A percentile compares a stretch with the other conserved stretches of the same genome.
Conservation (phyloP, 306 rosid species). For the Oxytropis ochrocephala region DNA sequence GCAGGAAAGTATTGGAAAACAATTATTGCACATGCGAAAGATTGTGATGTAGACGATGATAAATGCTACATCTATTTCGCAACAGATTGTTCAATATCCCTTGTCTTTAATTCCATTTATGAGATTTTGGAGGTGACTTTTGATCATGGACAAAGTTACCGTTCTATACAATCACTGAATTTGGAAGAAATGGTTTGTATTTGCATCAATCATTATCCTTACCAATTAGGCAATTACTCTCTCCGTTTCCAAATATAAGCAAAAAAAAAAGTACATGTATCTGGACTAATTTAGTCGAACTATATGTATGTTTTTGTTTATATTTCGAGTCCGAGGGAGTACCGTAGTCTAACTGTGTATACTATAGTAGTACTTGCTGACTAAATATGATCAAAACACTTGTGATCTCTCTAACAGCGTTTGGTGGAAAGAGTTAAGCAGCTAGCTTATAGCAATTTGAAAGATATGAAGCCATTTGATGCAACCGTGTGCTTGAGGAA, state of each 20-base stretch:
- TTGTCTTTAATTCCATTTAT: conserved; percentile 32
- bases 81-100: neutral
- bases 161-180: neutral
- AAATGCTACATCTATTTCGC: neutral
- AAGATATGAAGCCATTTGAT: neutral
- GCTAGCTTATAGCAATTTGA: conserved; percentile 3
- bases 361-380: neutral
- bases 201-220: too few relatives aligned
- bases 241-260: neutral
- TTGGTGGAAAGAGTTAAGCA: conserved; percentile 16
- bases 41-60: conserved; percentile 16
- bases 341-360: too few relatives aligned
- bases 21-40: conserved; percentile 42
- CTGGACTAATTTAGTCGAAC: too few relatives aligned
- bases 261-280: too few relatives aligned
- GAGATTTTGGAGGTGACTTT: conserved; percentile 19
- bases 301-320: too few relatives aligned
- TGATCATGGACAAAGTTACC: neutral
- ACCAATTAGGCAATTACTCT: neutral
- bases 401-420: neutral
- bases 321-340: too few relatives aligned
- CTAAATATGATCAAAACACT: neutral
- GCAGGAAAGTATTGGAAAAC: conserved; percentile 19
- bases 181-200: conserved; percentile 3
- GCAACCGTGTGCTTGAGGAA: neutral